A percentile compares a stretch with the other conserved stretches of the same genome.
These are phyloP conservation scores for Flaveria sonorensis DNA, from an alignment of 129 eudicot species.

Conservation along the genomic window DNA sequence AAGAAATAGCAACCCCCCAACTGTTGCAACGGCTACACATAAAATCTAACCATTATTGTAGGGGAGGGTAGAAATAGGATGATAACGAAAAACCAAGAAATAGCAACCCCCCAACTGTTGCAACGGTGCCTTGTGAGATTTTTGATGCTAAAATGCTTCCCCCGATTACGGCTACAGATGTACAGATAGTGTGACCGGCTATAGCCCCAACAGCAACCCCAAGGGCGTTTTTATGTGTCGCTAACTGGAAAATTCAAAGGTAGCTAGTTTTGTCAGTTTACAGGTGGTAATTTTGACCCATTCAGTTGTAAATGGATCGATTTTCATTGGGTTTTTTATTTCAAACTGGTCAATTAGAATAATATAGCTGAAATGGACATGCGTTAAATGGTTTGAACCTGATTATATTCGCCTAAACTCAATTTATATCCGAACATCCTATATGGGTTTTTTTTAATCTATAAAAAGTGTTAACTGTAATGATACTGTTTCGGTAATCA, in stretches of 20 bases:
- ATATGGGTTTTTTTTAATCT: neutral
- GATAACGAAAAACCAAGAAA: slow-evolving; percentile 91
- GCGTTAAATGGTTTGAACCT: neutral
- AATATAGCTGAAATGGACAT: neutral
- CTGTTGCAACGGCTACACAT: slow-evolving; percentile 65
- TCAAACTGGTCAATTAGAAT: neutral
- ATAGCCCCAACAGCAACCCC: slow-evolving; percentile 84
- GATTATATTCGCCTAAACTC: neutral
- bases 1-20: slow-evolving; percentile 86
- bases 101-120: slow-evolving; percentile 82
- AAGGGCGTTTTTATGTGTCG: slow-evolving; percentile 89
- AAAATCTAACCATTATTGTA: slow-evolving; percentile 29
- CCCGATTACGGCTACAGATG: slow-evolving; percentile 91
- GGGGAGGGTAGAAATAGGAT: slow-evolving; percentile 97
- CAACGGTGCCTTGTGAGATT: slow-evolving; percentile 96
- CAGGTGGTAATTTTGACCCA: too few relatives aligned
- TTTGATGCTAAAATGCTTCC: slow-evolving; percentile 95
- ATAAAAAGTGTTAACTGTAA: neutral
- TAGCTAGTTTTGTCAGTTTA: neutral
- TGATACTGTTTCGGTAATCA: neutral
- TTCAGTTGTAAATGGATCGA: neutral
- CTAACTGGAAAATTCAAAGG: slow-evolving; percentile 59
- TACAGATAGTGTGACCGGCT: slow-evolving; percentile 84
- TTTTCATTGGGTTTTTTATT: neutral
- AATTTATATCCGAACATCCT: neutral